Conservation (phyloP, 2,329 filamentous ascomycete genomes). For the Trichothecium roseum region DNA sequence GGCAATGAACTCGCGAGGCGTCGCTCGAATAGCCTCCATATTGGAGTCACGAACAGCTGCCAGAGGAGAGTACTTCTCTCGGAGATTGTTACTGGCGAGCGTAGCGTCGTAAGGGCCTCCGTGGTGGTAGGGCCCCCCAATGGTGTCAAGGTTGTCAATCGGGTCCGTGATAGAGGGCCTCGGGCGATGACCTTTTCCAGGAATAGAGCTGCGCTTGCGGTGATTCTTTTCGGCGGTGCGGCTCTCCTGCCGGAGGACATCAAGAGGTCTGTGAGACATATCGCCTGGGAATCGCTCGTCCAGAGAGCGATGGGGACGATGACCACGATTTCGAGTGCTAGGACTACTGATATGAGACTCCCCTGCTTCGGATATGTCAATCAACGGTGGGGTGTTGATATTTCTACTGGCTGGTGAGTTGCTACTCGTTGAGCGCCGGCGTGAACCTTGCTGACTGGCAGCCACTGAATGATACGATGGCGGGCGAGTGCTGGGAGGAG, state of each 20-base stretch:
- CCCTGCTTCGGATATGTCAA: neutral
- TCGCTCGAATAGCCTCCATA: slow-evolving; percentile 67
- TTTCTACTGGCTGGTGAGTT: no score
- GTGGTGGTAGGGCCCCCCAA: slow-evolving; percentile 67
- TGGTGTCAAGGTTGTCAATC: slow-evolving; percentile 72
- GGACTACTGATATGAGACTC: slow-evolving; percentile 11
- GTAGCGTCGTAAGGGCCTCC: slow-evolving; percentile 85
- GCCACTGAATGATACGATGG: no score
- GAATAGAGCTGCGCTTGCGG: neutral
- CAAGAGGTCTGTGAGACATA: slow-evolving; percentile 54
- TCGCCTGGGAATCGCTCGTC: slow-evolving; percentile 49
- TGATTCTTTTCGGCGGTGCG: slow-evolving; percentile 43
- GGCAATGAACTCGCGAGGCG: slow-evolving; percentile 64
- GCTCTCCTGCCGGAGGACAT: slow-evolving; percentile 52
- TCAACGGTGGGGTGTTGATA: no score
- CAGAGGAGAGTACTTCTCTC: slow-evolving; percentile 55
- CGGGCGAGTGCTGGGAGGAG: no score
- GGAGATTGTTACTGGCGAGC: slow-evolving; percentile 60
- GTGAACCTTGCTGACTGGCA: neutral
- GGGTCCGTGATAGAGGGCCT: slow-evolving; percentile 60
- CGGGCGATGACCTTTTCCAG: slow-evolving; percentile 40
- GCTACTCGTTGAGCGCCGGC: neutral
- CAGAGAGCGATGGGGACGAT: slow-evolving; percentile 10
- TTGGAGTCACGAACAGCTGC: slow-evolving; percentile 68
- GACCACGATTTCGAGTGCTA: slow-evolving; percentile 9